These are phyloP conservation scores for Metschnikowia hibisci DNA, from an alignment of 805 yeast species.

Conservation along the genomic window DNA sequence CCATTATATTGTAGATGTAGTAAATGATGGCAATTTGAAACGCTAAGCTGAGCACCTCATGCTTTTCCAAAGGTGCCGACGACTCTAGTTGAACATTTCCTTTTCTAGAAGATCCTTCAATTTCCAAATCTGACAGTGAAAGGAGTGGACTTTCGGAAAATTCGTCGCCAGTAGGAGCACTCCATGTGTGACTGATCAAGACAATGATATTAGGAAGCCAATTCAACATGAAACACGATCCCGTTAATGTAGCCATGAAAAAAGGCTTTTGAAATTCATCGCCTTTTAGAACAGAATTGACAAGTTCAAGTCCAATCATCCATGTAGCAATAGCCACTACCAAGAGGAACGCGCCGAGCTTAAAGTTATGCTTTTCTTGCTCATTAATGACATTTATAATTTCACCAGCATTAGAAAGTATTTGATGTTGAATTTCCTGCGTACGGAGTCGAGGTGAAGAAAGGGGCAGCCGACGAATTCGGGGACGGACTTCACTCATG, in stretches of 20 bases:
- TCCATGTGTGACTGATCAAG: neutral
- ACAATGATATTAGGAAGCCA: slow-evolving; percentile 35
- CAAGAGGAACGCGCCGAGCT: slow-evolving; percentile 42
- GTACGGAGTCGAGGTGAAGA: slow-evolving; percentile 14
- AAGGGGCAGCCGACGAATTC: neutral
- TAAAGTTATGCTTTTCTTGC: slow-evolving; percentile 41
- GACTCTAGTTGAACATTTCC: neutral
- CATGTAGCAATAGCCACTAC: slow-evolving; percentile 43
- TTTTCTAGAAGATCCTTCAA: neutral
- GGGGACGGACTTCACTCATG: neutral
- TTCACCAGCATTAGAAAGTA: slow-evolving; percentile 16
- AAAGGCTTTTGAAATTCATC: slow-evolving; percentile 47
- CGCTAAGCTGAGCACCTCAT: slow-evolving; percentile 36
- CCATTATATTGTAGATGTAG: slow-evolving; percentile 37
- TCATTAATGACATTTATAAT: slow-evolving; percentile 35
- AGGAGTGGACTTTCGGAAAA: slow-evolving; percentile 13
- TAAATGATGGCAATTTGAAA: slow-evolving; percentile 41
- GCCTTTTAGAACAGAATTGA: slow-evolving; percentile 46
- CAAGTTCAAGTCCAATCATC: slow-evolving; percentile 48
- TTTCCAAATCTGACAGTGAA: slow-evolving; percentile 13
- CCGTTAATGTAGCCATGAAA: slow-evolving; percentile 45
- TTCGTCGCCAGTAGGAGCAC: slow-evolving; percentile 12
- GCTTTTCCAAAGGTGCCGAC: slow-evolving; percentile 14
- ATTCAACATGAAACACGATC: slow-evolving; percentile 44
- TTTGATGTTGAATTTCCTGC: slow-evolving; percentile 14